Base-by-base conservation (phyloP, 1,284 basidiomycete genomes). In the Austropuccinia psidii region DNA sequence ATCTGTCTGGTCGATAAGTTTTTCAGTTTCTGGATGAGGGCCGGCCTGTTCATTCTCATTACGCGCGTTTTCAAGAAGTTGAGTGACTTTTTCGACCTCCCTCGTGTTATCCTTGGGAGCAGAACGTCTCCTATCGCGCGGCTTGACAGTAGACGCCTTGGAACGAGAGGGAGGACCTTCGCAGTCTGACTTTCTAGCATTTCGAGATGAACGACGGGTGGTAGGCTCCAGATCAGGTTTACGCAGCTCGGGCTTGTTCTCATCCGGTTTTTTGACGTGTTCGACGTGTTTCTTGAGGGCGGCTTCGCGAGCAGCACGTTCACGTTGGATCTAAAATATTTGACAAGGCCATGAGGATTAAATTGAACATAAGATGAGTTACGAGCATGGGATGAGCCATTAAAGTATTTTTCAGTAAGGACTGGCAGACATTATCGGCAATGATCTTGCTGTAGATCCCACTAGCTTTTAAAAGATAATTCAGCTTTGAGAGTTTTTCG, bases 401-500 rank as follows among this genome's bases (percentile, higher is more conserved):
- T 33, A n/a, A 24, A 19, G 19, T n/a, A 4, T 8, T 24, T 13
- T 21, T 9, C 4, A 47, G 47, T 9, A 27, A 21, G 31, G 1
- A 50, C 60, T 54, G n/a, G n/a, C n/a, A n/a, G 13, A 73, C 70
- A 31, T 73, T 73, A 27, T 73, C 57, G 33, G 70, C 58, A 37
- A 73, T 73, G 60, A 73, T 73, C 43, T 65, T 61, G 35, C 70
- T 73, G 35, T 73, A 73, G 29, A 73, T 62, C 15, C 70, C 50
- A 47, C 70, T 73, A 24, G 70, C 70, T 43, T 64, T 45, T 8
- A 73, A 50, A 41, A 73, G 58, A 73, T 62, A 73, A 24, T 73
- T 73, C 24, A 73, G 58, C 21, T 60, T 45, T 15, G 70, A 49
- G 15, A 73, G 37, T 33, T 73, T 73, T 8, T 73, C 70, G 50